A percentile compares a stretch with the other conserved stretches of the same genome.
phyloP scores from a whole-genome alignment of 768 basidiomycete genomes.

The Rhizopogon vulgaris region DNA sequence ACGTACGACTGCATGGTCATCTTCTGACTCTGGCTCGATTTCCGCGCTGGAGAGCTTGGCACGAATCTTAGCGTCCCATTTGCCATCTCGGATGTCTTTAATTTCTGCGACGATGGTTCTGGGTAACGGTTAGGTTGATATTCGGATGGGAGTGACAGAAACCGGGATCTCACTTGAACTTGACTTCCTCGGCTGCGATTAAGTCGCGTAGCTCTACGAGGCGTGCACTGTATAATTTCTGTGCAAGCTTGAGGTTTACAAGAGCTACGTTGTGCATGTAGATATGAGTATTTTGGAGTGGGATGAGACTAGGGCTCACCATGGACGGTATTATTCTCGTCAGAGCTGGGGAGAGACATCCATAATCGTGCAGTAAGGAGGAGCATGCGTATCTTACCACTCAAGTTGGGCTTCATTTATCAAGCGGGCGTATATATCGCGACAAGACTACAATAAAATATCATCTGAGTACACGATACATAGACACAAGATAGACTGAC shows the following conservation, averaged over 20 bases:
- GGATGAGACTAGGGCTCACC: constrained; percentile 32
- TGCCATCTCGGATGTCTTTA: constrained; percentile 64
- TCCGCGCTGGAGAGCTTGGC: constrained; percentile 20
- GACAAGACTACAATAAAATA: constrained; percentile 50
- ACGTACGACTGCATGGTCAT: not conserved
- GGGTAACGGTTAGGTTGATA: not conserved
- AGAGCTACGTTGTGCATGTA: constrained; percentile 40
- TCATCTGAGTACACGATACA: constrained; percentile 12
- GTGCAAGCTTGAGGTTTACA: constrained; percentile 63
- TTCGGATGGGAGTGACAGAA: not conserved
- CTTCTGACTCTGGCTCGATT: not conserved
- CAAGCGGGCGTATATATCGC: constrained; percentile 56
- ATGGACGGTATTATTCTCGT: constrained; percentile 45
- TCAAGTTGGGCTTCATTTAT: constrained; percentile 66
- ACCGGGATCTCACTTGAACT: constrained; percentile 59
- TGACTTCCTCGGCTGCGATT: constrained; percentile 66
- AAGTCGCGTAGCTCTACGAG: constrained; percentile 65
- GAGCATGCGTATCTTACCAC: constrained; percentile 35
- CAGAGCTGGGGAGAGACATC: constrained; percentile 30
- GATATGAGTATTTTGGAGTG: not conserved
- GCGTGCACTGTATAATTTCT: constrained; percentile 65
- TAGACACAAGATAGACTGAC: constrained; percentile 29
- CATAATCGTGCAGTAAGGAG: too few relatives aligned
- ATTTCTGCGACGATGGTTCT: constrained; percentile 72
- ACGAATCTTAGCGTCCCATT: constrained; percentile 51